Conservation (phyloP, 2,329 filamentous ascomycete species). For the Chalaropsis ovoidea region DNA sequence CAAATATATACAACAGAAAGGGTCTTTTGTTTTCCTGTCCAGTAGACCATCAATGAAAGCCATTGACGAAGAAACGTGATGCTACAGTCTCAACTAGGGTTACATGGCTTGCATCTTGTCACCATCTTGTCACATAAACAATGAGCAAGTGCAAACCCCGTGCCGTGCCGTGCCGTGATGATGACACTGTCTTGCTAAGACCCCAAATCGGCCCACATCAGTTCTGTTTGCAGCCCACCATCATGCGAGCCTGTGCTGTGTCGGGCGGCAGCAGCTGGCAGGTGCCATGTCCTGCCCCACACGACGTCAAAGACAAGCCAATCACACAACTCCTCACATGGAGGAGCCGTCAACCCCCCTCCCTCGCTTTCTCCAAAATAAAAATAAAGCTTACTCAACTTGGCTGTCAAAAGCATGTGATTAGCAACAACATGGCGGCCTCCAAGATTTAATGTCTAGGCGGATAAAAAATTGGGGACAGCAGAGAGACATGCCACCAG, state of each 20-base stretch:
- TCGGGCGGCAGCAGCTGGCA: neutral
- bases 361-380: neutral
- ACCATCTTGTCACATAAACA: neutral
- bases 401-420: constrained; percentile 5
- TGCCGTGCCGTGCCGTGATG: too few relatives aligned
- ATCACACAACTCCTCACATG: neutral
- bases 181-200: too few relatives aligned
- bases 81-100: too few relatives aligned
- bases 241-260: neutral
- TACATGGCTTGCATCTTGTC: too few relatives aligned
- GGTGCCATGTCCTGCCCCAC: neutral
- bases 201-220: neutral
- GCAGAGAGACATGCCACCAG: too few relatives aligned
- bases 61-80: too few relatives aligned
- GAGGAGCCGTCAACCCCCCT: neutral
- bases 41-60: too few relatives aligned
- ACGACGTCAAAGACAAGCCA: neutral
- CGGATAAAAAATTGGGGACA: neutral
- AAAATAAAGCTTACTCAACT: neutral
- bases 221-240: neutral
- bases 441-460: neutral
- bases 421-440: neutral
- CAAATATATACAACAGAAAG: too few relatives aligned
- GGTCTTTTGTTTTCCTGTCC: too few relatives aligned
- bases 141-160: neutral